Evolutionary conservation across 257 asterid species (phyloP), one percentile per base, ranked within the genome.

Genomic region (Eucommia ulmoides): DNA sequence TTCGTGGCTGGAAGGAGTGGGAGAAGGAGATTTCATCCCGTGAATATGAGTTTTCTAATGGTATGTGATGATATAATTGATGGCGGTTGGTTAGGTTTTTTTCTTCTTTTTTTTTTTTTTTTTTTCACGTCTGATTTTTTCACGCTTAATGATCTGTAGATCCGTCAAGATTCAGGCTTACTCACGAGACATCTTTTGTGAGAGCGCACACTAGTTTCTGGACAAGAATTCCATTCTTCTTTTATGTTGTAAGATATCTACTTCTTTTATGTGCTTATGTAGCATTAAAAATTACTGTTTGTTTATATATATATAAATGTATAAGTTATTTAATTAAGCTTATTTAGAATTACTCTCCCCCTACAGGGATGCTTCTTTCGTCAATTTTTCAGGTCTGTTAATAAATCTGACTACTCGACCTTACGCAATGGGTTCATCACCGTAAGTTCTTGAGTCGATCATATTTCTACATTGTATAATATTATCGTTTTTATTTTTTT

Each of bases 151-250:
- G n/a, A n/a, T n/a, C n/a, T n/a, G n/a, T n/a, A 91, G 99, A 91
- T 77, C 94, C 95, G 60, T 70, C 94, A 47, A 86, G 96, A 64
- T 79, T 81, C 70, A 83, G 99, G 77, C 80, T 91, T 55, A 62
- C 87, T 61, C 99, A 83, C 4, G 96, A 91, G 67, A 91, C 95
- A 61, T 81, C 99, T 26, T 91, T 91, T 59, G 95, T 91, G 76
- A 79, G 85, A 74, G 83, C 94, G 1, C 96, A 86, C 61, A 77
- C 89, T 61, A 91, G 95, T 61, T 86, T 81, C 74, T 86, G 94
- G 96, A 86, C 99, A 56, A 76, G 71, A 61, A 79, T 68, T 51
- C 94, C 97, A 0, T 1, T 86, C 52, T 79, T 81, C 77, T 91
- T 83, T 55, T 79, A 77, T 50, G 65, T 86, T 66, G 99, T 91